Conservation (phyloP, 148 eudicot genomes). For the Simmondsia chinensis region DNA sequence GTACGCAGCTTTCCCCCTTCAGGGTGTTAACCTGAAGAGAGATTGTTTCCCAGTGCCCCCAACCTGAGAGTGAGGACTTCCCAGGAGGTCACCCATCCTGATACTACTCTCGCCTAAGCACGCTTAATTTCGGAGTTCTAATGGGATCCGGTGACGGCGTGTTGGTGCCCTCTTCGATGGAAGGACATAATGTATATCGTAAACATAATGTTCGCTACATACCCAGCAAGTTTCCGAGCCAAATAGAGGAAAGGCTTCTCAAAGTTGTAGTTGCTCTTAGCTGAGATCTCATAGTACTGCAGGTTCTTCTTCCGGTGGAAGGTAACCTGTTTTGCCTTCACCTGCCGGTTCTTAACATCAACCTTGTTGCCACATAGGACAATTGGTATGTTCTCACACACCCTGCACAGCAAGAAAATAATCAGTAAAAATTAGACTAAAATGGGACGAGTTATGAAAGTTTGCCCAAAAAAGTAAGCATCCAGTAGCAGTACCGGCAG, state of each 20-base stretch:
- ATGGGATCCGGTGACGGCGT: too few species aligned
- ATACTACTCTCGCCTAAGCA: too few species aligned
- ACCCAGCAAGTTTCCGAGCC: slow-evolving; percentile 49
- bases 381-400: slow-evolving; percentile 53
- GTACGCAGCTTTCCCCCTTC: too few species aligned
- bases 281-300: slow-evolving; percentile 47
- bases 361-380: slow-evolving; percentile 55
- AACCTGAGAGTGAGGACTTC: too few species aligned
- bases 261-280: slow-evolving; percentile 52
- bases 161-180: too few species aligned
- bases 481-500: slow-evolving; percentile 20
- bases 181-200: too few species aligned
- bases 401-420: slow-evolving; percentile 12
- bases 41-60: too few species aligned
- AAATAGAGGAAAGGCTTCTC: slow-evolving; percentile 49
- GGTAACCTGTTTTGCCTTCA: slow-evolving; percentile 49
- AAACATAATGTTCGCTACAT: too few species aligned
- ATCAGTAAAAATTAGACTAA: not conserved
- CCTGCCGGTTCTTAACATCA: slow-evolving; percentile 53
- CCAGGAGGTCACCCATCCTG: too few species aligned
- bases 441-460: not conserved
- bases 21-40: too few species aligned
- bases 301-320: slow-evolving; percentile 50
- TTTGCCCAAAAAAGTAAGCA: not conserved
- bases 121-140: too few species aligned